A percentile compares a stretch with the other conserved stretches of the same genome.
Conservation (phyloP, 1,139 yeast genomes). For the Eremothecium sinecaudum region DNA sequence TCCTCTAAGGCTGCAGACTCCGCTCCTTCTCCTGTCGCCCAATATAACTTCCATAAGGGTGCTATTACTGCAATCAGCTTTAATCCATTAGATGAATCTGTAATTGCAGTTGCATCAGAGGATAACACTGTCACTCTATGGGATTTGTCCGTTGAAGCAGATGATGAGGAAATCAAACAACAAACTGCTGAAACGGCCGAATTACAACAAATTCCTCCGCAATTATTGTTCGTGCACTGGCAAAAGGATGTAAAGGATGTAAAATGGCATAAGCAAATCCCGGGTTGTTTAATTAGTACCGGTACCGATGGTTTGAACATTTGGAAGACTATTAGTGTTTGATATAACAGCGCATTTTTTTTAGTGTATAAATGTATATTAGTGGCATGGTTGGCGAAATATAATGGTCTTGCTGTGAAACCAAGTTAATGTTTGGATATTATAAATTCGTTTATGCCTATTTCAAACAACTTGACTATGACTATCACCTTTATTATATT, state of each 20-base stretch:
- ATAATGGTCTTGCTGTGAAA: too few relatives aligned
- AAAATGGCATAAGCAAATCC: slow-evolving; percentile 95
- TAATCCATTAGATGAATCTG: slow-evolving; percentile 92
- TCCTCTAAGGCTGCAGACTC: slow-evolving; percentile 39
- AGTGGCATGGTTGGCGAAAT: too few relatives aligned
- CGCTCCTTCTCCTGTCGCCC: slow-evolving; percentile 72
- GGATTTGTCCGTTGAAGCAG: slow-evolving; percentile 96
- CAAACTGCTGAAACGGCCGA: slow-evolving; percentile 64
- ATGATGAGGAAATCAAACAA: slow-evolving; percentile 82
- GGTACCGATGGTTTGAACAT: slow-evolving; percentile 92
- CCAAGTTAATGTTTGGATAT: too few relatives aligned
- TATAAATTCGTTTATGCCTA: too few relatives aligned
- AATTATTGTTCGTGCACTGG: slow-evolving; percentile 94
- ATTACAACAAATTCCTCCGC: slow-evolving; percentile 88
- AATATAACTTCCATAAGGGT: slow-evolving; percentile 88
- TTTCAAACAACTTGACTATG: too few relatives aligned
- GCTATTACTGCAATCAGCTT: slow-evolving; percentile 89
- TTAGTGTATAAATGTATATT: slow-evolving; percentile 2
- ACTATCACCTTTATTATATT: too few relatives aligned
- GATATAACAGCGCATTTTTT: slow-evolving; percentile 11
- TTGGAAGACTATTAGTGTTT: slow-evolving; percentile 95
- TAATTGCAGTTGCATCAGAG: slow-evolving; percentile 90
- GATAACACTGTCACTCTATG: slow-evolving; percentile 94
- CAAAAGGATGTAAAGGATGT: slow-evolving; percentile 96
- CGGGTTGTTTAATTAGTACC: slow-evolving; percentile 89